A percentile compares a stretch with the other conserved stretches of the same genome.
phyloP scores from a whole-genome alignment of 2,329 filamentous ascomycete genomes.

The Hymenoscyphus linearis region DNA sequence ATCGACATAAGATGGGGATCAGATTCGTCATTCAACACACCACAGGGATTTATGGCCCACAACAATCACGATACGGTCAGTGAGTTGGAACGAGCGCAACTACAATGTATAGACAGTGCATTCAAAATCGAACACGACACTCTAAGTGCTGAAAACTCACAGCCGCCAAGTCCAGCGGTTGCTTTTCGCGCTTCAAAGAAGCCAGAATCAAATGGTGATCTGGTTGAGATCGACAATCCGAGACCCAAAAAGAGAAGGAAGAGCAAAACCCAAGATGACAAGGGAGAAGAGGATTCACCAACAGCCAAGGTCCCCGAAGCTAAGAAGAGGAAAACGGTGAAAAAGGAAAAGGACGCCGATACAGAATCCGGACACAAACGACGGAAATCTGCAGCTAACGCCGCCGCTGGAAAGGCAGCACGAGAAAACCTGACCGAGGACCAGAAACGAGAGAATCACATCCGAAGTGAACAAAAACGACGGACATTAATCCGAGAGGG shows the following conservation, averaged over 20 bases:
- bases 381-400: slow-evolving; percentile 41
- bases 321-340: slow-evolving; percentile 31
- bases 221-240: slow-evolving; percentile 33
- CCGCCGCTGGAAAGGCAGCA: slow-evolving; percentile 39
- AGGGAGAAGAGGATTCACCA: slow-evolving; percentile 37
- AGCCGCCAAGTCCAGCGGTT: slow-evolving; percentile 49
- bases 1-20: slow-evolving; percentile 58
- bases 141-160: slow-evolving; percentile 55
- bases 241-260: slow-evolving; percentile 50
- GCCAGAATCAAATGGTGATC: slow-evolving; percentile 17
- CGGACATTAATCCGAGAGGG: slow-evolving; percentile 74
- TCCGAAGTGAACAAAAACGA: slow-evolving; percentile 81
- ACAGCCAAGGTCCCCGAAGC: slow-evolving; percentile 31
- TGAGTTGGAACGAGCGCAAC: slow-evolving; percentile 48
- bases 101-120: slow-evolving; percentile 50
- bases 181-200: slow-evolving; percentile 13
- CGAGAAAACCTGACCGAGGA: slow-evolving; percentile 67
- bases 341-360: slow-evolving; percentile 27
- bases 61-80: slow-evolving; percentile 53
- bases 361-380: slow-evolving; percentile 35
- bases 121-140: slow-evolving; percentile 36
- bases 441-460: slow-evolving; percentile 82
- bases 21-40: slow-evolving; percentile 55
- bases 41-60: slow-evolving; percentile 54
- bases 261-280: slow-evolving; percentile 45